phyloP scores from a whole-genome alignment of 805 yeast genomes.

The Wickerhamomyces alni region DNA sequence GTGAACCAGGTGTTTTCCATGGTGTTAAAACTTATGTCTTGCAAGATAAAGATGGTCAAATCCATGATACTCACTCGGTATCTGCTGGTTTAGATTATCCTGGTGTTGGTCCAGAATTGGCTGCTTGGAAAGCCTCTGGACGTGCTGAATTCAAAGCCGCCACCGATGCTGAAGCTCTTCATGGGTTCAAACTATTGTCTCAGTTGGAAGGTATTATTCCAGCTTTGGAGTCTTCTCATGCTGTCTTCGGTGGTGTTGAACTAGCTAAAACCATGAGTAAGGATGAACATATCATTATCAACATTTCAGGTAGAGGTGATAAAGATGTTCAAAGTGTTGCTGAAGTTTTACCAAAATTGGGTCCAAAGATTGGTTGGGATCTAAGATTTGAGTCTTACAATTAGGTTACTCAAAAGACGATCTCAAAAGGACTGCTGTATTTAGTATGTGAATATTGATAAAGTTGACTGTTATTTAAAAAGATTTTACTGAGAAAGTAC shows the following conservation, averaged over 20 bases:
- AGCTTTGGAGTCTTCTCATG: conserved; percentile 96
- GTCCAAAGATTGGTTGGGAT: conserved; percentile 94
- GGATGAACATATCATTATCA: conserved; percentile 79
- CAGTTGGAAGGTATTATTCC: conserved; percentile 98
- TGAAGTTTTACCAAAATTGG: conserved; percentile 82
- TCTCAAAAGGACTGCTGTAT: too few species aligned
- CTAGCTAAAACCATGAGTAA: conserved; percentile 77
- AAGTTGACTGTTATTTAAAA: too few species aligned
- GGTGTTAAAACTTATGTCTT: conserved; percentile 94
- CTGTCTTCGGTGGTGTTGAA: conserved; percentile 85
- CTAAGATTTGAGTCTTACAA: conserved; percentile 62
- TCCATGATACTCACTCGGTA: conserved; percentile 95
- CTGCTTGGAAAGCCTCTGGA: conserved; percentile 91
- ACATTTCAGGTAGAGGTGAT: conserved; percentile 97
- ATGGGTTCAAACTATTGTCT: conserved; percentile 82
- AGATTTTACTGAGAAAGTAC: too few species aligned
- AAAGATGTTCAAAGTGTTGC: conserved; percentile 98
- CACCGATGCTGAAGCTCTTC: conserved; percentile 90
- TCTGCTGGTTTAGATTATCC: conserved; percentile 99
- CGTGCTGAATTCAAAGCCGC: conserved; percentile 90
- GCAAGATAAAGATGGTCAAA: conserved; percentile 91
- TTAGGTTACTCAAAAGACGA: too few species aligned
- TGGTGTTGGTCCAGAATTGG: conserved; percentile 98
- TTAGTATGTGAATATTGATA: too few species aligned
- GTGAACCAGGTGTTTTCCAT: conserved; percentile 95